Evolutionary conservation across 345 rosid species (phyloP), one percentile per base, ranked within the genome.

Genomic region (Mangifera indica): DNA sequence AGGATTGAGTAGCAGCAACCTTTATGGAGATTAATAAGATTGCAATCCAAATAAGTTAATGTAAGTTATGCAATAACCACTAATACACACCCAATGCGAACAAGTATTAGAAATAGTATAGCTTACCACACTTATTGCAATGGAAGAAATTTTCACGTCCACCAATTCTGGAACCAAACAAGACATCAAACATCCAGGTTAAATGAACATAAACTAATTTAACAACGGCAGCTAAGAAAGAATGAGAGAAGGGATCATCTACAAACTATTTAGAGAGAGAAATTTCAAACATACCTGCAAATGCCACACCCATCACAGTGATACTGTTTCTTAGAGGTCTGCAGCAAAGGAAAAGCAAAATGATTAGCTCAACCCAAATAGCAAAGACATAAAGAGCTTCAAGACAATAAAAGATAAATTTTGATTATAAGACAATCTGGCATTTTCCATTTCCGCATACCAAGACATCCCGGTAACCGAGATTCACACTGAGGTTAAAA

Each of bases 251-350:
- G 4, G 5, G 64, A 9, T 12, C 14, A 24, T 57, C 25, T 18
- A 15, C 17, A 37, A 6, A 37, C 6, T 37, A 37, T 4, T 37
- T 37, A 7, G 17, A 29, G n/a, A 58, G 32, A 26, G 21, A 13
- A 15, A 29, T 4, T 59, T 25, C 21, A 59, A 69, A 29, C 58
- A 75, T 81, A 93, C 98, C 98, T 91, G 96, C 98, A 93, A 56
- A 93, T 93, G 69, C 96, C 97, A 78, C 98, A 93, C 13, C 93
- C 91, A 13, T 80, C 81, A 59, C 98, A 93, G 75, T 93, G 97
- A 78, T 85, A 93, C 70, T 93, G 98, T 55, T 78, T 82, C 85
- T 91, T 91, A 2, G 91, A 83, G 11, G 82, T 82, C 98, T 93
- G 89, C 75, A 80, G 70, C 51, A 73, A 37, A 25, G 69, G 70